Evolutionary conservation across 768 basidiomycete species (phyloP).

Genomic region (Trametes cubensis): DNA sequence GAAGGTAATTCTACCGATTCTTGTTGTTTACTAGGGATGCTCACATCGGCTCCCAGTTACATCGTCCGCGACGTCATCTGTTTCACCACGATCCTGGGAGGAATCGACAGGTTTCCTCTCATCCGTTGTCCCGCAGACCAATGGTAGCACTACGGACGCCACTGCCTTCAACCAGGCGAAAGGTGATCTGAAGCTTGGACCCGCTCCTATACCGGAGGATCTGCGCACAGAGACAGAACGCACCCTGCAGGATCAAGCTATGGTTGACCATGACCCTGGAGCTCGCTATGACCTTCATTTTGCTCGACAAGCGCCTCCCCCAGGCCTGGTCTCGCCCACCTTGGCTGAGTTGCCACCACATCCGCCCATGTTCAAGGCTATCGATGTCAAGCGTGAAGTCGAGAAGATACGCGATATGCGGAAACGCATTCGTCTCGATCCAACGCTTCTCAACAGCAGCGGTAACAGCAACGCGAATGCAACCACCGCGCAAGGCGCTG

Average conservation of each 20-base stretch:
- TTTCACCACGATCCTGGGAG: constrained; percentile 74
- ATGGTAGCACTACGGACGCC: constrained; percentile 58
- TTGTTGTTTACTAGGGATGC: constrained; percentile 11
- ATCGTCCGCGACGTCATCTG: constrained; percentile 63
- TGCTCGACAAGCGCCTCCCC: constrained; percentile 48
- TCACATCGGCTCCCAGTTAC: constrained; percentile 56
- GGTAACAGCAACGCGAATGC: constrained; percentile 47
- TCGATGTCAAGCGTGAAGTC: constrained; percentile 91
- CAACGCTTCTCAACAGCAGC: constrained; percentile 50
- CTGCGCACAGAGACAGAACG: constrained; percentile 81
- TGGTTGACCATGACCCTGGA: constrained; percentile 69
- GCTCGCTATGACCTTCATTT: constrained; percentile 68
- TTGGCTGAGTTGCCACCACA: constrained; percentile 77
- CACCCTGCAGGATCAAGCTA: constrained; percentile 76
- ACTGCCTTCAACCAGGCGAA: constrained; percentile 75
- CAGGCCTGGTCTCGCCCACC: constrained; percentile 64
- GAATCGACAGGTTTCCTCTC: constrained; percentile 85
- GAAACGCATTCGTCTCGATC: constrained; percentile 90
- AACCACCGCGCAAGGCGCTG: constrained; percentile 58
- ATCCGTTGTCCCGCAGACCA: constrained; percentile 69
- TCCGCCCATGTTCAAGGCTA: constrained; percentile 78
- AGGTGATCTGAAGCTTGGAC: constrained; percentile 85
- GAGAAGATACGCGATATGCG: constrained; percentile 85
- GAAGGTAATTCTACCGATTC: constrained; percentile 59
- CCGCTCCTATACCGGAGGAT: constrained; percentile 75